These are phyloP conservation scores for Fusarium sp. DNA, from an alignment of 2,329 filamentous ascomycete genomes.

Conservation along the genomic window DNA sequence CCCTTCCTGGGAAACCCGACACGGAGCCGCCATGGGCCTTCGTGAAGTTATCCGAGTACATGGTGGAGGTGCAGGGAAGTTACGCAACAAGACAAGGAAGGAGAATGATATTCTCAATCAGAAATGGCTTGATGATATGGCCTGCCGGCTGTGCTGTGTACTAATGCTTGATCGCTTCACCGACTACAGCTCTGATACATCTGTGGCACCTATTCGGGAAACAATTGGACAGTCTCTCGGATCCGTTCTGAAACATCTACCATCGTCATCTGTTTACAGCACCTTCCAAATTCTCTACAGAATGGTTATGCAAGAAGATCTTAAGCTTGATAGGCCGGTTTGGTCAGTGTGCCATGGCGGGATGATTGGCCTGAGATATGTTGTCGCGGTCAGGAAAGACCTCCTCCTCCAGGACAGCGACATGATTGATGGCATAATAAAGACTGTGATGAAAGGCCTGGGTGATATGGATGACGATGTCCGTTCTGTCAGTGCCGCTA, in stretches of 20 bases:
- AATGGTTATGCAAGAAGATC: conserved; percentile 90
- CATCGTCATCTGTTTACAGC: conserved; percentile 79
- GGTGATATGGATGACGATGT: conserved; percentile 95
- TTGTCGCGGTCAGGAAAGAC: conserved; percentile 95
- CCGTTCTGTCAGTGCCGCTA: conserved; percentile 96
- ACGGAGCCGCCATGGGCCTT: conserved; percentile 94
- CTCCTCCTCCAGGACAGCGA: conserved; percentile 83
- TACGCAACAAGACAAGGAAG: conserved; percentile 72
- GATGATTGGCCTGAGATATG: conserved; percentile 95
- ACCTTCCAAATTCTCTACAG: conserved; percentile 87
- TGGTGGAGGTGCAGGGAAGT: conserved; percentile 84
- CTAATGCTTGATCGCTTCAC: conserved; percentile 98
- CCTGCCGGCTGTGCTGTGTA: conserved; percentile 93
- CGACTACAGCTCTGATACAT: conserved; percentile 97
- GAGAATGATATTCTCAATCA: conserved; percentile 86
- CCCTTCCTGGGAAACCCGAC: conserved; percentile 91
- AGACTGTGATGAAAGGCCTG: conserved; percentile 93
- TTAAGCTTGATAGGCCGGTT: conserved; percentile 76
- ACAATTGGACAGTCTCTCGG: conserved; percentile 94
- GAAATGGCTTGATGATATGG: conserved; percentile 91
- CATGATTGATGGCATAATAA: conserved; percentile 92
- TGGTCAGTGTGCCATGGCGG: conserved; percentile 98
- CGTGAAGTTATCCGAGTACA: conserved; percentile 94
- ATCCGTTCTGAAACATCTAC: conserved; percentile 85
- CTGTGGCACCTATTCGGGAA: conserved; percentile 94